These are phyloP conservation scores for Anthracocystis panici-leucophaei DNA, from an alignment of 1,284 basidiomycete genomes.

Conservation along the genomic window DNA sequence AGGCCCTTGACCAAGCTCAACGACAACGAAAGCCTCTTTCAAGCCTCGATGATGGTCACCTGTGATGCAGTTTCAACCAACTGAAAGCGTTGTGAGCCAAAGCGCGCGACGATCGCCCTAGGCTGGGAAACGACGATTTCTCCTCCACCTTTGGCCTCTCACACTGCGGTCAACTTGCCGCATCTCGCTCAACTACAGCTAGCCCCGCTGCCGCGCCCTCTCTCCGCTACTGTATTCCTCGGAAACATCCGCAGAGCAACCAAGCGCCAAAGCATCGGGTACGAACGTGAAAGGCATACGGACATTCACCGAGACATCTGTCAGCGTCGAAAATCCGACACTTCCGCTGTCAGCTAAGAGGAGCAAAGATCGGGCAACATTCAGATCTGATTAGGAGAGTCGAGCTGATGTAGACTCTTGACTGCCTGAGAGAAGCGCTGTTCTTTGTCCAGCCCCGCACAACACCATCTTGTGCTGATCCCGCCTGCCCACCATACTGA, in stretches of 20 bases:
- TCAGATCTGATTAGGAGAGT: not conserved
- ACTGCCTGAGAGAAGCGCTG: not conserved
- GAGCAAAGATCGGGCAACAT: not conserved
- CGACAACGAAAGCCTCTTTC: not conserved
- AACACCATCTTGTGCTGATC: too few relatives aligned
- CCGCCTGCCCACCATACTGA: not conserved
- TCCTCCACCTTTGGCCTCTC: conserved; percentile 9
- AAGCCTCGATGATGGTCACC: not conserved
- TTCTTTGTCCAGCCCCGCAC: not conserved
- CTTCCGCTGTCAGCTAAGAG: conserved; percentile 14
- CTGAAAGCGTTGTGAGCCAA: not conserved
- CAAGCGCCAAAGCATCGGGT: conserved; percentile 15
- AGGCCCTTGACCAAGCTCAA: not conserved
- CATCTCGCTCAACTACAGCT: not conserved
- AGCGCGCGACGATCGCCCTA: conserved; percentile 12
- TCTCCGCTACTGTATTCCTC: not conserved
- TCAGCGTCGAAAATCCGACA: conserved; percentile 27
- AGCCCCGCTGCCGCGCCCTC: not conserved
- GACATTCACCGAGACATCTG: conserved; percentile 24
- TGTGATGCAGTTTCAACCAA: too few relatives aligned
- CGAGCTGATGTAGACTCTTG: too few relatives aligned
- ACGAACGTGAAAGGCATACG: conserved; percentile 23
- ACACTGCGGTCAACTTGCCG: not conserved
- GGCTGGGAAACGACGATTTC: not conserved
- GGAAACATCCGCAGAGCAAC: conserved; percentile 30